Evolutionary conservation across 2,329 filamentous ascomycete species (phyloP).

Genomic region (Piedraia hortae): DNA sequence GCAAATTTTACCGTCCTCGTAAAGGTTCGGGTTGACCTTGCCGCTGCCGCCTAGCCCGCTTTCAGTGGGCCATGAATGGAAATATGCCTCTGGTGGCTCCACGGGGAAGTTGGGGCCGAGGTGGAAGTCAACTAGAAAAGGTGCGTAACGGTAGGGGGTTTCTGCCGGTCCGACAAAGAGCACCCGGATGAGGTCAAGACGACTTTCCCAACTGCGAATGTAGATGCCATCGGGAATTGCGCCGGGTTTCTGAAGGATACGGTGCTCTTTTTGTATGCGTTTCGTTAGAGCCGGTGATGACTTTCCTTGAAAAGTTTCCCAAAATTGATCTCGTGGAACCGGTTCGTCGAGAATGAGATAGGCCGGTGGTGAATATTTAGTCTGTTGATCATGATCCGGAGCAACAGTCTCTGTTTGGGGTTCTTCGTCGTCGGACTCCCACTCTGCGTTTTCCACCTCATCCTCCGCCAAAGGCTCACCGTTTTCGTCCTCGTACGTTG

Average conservation of each 20-base stretch:
- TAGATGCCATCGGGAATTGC: constrained; percentile 29
- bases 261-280: constrained; percentile 28
- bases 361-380: constrained; percentile 2
- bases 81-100: constrained; percentile 26
- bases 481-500: constrained; percentile 18
- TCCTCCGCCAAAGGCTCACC: constrained; percentile 17
- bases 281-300: constrained; percentile 16
- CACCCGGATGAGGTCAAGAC: constrained; percentile 29
- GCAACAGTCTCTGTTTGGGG: constrained; percentile 1
- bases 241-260: constrained; percentile 20
- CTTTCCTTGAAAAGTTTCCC: constrained; percentile 6
- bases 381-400: not conserved
- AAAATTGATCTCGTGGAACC: constrained; percentile 20
- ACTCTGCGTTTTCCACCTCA: constrained; percentile 18
- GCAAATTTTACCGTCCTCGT: constrained; percentile 35
- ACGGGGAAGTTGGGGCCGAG: constrained; percentile 23
- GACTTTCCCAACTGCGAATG: constrained; percentile 30
- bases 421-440: constrained; percentile 12
- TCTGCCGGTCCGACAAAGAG: constrained; percentile 30
- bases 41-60: constrained; percentile 8
- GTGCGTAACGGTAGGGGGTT: constrained; percentile 32
- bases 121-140: constrained; percentile 32
- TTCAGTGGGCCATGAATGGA: constrained; percentile 26
- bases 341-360: constrained; percentile 15
- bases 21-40: constrained; percentile 30